phyloP scores from a whole-genome alignment of 2,329 filamentous ascomycete species.

The Fusarium torreyae region DNA sequence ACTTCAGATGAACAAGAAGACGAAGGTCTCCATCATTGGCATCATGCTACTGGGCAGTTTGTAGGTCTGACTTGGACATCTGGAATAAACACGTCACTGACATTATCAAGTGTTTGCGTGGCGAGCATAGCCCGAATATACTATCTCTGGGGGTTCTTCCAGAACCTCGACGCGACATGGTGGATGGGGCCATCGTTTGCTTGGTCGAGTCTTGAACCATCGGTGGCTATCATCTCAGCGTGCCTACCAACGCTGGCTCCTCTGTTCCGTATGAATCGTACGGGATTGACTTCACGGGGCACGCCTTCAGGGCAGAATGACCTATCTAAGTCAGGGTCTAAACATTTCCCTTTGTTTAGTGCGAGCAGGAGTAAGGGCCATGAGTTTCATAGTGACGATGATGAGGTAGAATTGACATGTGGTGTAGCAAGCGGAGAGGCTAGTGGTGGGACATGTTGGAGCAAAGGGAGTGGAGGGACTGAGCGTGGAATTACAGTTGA shows the following conservation, averaged over 20 bases:
- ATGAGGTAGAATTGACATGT: conserved; percentile 18
- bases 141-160: conserved; percentile 28
- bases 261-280: conserved; percentile 13
- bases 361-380: neutral
- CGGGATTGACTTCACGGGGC: conserved; percentile 1
- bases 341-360: conserved; percentile 18
- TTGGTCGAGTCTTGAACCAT: conserved; percentile 26
- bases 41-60: conserved; percentile 30
- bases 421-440: conserved; percentile 4
- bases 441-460: neutral
- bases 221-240: conserved; percentile 11
- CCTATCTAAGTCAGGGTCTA: conserved; percentile 15
- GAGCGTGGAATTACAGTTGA: conserved; percentile 17
- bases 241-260: conserved; percentile 12
- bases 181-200: conserved; percentile 26
- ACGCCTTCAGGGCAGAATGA: conserved; percentile 23
- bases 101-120: conserved; percentile 1
- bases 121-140: conserved; percentile 20
- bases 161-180: conserved; percentile 23
- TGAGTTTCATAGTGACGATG: conserved; percentile 17
- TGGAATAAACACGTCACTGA: neutral
- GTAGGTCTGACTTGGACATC: neutral
- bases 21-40: conserved; percentile 20
- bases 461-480: neutral
- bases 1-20: conserved; percentile 26